phyloP scores from a whole-genome alignment of 768 basidiomycete genomes.

The Trametes gibbosa region DNA sequence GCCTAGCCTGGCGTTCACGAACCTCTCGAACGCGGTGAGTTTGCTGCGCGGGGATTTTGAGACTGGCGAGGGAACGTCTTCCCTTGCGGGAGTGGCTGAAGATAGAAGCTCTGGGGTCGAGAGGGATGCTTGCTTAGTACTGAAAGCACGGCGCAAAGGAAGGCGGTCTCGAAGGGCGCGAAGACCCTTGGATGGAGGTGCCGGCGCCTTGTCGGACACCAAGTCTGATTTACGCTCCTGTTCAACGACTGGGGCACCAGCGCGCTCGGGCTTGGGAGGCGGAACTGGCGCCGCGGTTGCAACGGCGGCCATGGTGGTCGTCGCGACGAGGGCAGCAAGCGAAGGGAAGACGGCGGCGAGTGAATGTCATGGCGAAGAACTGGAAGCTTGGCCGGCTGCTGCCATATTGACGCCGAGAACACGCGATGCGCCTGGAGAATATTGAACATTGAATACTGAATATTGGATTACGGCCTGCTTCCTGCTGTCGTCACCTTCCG shows the following conservation, averaged over 20 bases:
- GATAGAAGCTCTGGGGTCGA: slow-evolving; percentile 6
- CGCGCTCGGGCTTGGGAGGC: neutral
- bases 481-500: neutral
- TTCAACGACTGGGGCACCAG: neutral
- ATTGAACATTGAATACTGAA: too few species aligned
- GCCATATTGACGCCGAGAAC: neutral
- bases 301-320: slow-evolving; percentile 1
- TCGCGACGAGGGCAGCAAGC: neutral
- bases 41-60: slow-evolving; percentile 6
- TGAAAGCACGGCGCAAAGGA: slow-evolving; percentile 14
- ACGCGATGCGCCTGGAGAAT: too few species aligned
- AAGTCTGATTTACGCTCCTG: neutral
- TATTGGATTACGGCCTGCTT: neutral
- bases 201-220: neutral
- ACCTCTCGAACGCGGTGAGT: slow-evolving; percentile 23
- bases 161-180: slow-evolving; percentile 13
- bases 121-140: slow-evolving; percentile 13
- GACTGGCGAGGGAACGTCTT: neutral
- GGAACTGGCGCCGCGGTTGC: neutral
- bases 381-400: neutral
- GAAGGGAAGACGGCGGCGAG: neutral
- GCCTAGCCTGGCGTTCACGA: slow-evolving; percentile 18
- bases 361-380: neutral
- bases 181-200: slow-evolving; percentile 7
- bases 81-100: neutral